A percentile compares a stretch with the other conserved stretches of the same genome.
Conservation (phyloP, 2,329 filamentous ascomycete species). For the Proliferodiscus dingleyae region DNA sequence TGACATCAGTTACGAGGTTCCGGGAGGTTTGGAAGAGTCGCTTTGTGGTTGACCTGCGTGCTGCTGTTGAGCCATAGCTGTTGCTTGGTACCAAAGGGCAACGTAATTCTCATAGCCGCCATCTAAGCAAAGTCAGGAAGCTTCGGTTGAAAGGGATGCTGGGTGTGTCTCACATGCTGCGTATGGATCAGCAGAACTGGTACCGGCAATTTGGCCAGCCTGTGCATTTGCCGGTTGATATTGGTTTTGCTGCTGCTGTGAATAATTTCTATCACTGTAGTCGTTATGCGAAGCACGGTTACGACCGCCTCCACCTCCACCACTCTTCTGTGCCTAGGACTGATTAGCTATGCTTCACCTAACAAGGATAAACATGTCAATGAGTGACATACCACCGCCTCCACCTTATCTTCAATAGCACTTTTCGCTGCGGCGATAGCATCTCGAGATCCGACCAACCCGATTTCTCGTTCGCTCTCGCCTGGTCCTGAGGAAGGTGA, state of each 20-base stretch:
- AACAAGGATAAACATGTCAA: not conserved
- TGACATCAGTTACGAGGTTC: constrained; percentile 32
- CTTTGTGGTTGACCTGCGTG: constrained; percentile 30
- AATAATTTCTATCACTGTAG: constrained; percentile 49
- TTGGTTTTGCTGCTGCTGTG: constrained; percentile 39
- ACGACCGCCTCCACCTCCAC: constrained; percentile 41
- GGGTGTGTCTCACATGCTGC: constrained; percentile 57
- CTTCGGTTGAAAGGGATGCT: constrained; percentile 21
- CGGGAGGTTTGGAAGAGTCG: constrained; percentile 37
- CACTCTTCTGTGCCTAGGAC: constrained; percentile 47
- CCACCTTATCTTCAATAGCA: constrained; percentile 88
- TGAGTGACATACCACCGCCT: constrained; percentile 66
- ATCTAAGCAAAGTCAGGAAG: constrained; percentile 41
- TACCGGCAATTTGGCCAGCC: constrained; percentile 40
- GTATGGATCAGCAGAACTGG: constrained; percentile 58
- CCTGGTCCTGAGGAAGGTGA: constrained; percentile 72
- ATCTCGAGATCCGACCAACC: constrained; percentile 71
- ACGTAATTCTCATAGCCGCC: constrained; percentile 79
- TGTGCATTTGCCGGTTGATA: constrained; percentile 33
- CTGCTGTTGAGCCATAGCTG: constrained; percentile 54
- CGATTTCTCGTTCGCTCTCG: constrained; percentile 81
- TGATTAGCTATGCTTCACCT: constrained; percentile 15
- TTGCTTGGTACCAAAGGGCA: constrained; percentile 74
- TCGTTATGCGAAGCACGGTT: constrained; percentile 44
- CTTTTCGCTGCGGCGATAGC: constrained; percentile 76